phyloP scores from a whole-genome alignment of 2,329 filamentous ascomycete species.

The Monilinia laxa region DNA sequence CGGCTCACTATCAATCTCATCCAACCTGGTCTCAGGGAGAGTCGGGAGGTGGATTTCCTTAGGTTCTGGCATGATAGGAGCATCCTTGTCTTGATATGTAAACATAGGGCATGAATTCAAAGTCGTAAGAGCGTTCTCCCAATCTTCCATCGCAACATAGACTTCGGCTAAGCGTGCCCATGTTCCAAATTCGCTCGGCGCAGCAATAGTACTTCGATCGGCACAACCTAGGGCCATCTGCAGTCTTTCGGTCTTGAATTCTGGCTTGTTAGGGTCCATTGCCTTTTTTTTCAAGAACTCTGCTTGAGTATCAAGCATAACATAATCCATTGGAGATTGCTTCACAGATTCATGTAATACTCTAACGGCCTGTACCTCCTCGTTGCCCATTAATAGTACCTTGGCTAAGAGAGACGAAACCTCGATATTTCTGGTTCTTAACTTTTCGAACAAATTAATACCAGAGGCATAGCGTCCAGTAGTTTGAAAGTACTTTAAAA shows the following conservation, averaged over 20 bases:
- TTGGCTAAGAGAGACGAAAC: conserved; percentile 90
- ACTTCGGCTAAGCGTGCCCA: conserved; percentile 94
- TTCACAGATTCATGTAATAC: conserved; percentile 85
- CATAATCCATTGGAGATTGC: conserved; percentile 95
- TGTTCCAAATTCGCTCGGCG: conserved; percentile 94
- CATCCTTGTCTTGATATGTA: conserved; percentile 98
- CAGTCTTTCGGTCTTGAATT: conserved; percentile 64
- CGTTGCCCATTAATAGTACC: conserved; percentile 90
- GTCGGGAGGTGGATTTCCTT: conserved; percentile 84
- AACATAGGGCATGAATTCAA: conserved; percentile 99
- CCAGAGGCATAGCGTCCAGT: conserved; percentile 92
- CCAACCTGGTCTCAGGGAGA: conserved; percentile 82
- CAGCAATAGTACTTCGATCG: conserved; percentile 90
- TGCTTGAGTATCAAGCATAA: conserved; percentile 91
- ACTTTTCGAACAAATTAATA: conserved; percentile 96
- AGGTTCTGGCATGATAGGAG: conserved; percentile 90
- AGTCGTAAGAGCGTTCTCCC: conserved; percentile 92
- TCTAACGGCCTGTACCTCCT: conserved; percentile 93
- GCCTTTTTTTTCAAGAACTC: conserved; percentile 89
- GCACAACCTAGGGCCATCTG: conserved; percentile 90
- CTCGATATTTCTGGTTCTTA: conserved; percentile 85
- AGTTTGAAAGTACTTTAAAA: conserved; percentile 92
- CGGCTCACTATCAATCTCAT: conserved; percentile 93
- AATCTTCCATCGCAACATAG: conserved; percentile 91
- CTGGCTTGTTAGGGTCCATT: conserved; percentile 51